Conservation (phyloP, 2,329 filamentous ascomycete species). For the Sclerotinia spermophila region DNA sequence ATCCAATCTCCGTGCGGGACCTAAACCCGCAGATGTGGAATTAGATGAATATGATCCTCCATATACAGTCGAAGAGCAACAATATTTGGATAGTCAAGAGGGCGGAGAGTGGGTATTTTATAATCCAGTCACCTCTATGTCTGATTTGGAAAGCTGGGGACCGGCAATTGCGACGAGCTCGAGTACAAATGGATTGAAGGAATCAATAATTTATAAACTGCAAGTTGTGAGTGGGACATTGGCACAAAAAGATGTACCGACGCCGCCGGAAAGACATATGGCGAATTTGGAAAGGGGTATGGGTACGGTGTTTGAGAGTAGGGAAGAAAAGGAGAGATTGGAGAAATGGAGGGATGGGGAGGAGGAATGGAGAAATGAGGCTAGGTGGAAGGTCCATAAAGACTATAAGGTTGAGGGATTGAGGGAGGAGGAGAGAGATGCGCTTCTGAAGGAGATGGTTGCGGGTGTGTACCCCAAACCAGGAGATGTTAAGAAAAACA, state of each 20-base stretch:
- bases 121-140: slow-evolving; percentile 28
- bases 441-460: slow-evolving; percentile 31
- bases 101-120: slow-evolving; percentile 31
- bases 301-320: slow-evolving; percentile 32
- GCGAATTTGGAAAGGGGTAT: slow-evolving; percentile 24
- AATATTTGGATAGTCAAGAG: slow-evolving; percentile 27
- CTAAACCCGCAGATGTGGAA: slow-evolving; percentile 2
- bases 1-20: neutral
- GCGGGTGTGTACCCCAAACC: slow-evolving; percentile 34
- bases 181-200: slow-evolving; percentile 27
- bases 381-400: slow-evolving; percentile 8
- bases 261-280: slow-evolving; percentile 24
- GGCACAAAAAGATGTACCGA: slow-evolving; percentile 18
- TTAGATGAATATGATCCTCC: slow-evolving; percentile 22
- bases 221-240: slow-evolving; percentile 29
- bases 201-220: slow-evolving; percentile 32
- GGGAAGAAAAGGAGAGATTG: slow-evolving; percentile 23
- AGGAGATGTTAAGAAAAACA: slow-evolving; percentile 16
- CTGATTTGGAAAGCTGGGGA: slow-evolving; percentile 26
- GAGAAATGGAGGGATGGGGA: slow-evolving; percentile 15
- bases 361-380: slow-evolving; percentile 1
- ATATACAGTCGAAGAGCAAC: slow-evolving; percentile 27
- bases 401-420: slow-evolving; percentile 18
- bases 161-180: slow-evolving; percentile 28
- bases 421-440: slow-evolving; percentile 24